phyloP scores from a whole-genome alignment of 1,284 basidiomycete genomes.

The Heliocybe sulcata region DNA sequence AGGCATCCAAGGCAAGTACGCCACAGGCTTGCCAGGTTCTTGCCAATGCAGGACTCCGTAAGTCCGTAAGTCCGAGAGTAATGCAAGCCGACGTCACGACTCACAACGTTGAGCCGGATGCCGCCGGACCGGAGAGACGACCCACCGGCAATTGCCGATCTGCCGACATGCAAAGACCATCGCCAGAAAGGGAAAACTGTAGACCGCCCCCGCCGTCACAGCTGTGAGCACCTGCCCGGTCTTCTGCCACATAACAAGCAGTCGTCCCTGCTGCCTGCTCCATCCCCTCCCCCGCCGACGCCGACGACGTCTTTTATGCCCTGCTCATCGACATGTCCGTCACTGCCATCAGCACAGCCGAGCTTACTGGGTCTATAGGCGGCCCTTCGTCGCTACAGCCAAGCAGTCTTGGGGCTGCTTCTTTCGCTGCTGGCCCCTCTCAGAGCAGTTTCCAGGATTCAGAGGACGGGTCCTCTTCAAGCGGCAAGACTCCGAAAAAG shows the following conservation, averaged over 20 bases:
- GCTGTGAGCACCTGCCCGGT: not conserved
- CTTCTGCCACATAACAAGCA: not conserved
- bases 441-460: slow-evolving; percentile 16
- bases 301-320: not conserved
- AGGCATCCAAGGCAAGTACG: no score
- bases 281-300: not conserved
- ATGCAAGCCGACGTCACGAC: not conserved
- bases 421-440: slow-evolving; percentile 21
- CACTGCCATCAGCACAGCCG: slow-evolving; percentile 2
- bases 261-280: not conserved
- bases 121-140: slow-evolving; percentile 3
- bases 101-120: not conserved
- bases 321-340: not conserved
- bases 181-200: slow-evolving; percentile 2
- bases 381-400: not conserved
- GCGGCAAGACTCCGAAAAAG: slow-evolving; percentile 1
- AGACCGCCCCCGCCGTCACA: not conserved
- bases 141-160: not conserved
- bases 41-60: no score
- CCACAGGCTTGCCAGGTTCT: no score
- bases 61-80: no score
- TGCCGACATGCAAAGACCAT: not conserved
- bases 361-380: not conserved
- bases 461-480: slow-evolving; percentile 20
- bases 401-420: not conserved